Evolutionary conservation across 2,329 filamentous ascomycete species (phyloP).

Genomic region (Atkinsonella texensis): DNA sequence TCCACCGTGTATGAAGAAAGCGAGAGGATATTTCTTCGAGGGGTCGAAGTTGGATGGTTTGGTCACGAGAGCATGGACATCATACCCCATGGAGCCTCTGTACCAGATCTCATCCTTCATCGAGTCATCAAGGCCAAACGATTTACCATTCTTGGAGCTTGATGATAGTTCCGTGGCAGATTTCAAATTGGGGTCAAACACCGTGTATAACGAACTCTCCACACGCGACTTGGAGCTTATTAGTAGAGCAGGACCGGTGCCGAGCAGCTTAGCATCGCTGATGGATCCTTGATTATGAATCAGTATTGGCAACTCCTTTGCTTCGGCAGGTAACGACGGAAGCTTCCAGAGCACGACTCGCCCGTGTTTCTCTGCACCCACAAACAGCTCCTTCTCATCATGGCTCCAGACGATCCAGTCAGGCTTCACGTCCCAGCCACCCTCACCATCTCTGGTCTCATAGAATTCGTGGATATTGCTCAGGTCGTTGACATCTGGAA

Average conservation of each 20-base stretch:
- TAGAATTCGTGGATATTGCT: conserved; percentile 51
- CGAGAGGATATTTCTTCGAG: conserved; percentile 63
- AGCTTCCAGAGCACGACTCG: conserved; percentile 50
- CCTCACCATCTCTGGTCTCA: conserved; percentile 48
- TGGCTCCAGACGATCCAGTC: conserved; percentile 45
- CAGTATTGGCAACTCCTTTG: conserved; percentile 33
- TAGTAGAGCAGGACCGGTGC: conserved; percentile 39
- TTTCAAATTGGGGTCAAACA: conserved; percentile 37
- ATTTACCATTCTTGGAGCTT: conserved; percentile 50
- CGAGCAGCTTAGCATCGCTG: conserved; percentile 38
- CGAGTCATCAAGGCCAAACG: conserved; percentile 50
- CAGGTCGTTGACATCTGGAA: conserved; percentile 47
- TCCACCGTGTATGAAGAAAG: conserved; percentile 72
- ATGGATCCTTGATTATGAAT: conserved; percentile 44
- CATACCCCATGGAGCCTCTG: conserved; percentile 48
- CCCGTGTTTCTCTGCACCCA: conserved; percentile 62
- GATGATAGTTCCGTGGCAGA: conserved; percentile 43
- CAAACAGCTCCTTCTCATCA: conserved; percentile 52
- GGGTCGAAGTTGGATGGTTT: conserved; percentile 56
- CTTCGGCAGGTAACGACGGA: conserved; percentile 39
- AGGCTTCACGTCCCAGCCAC: conserved; percentile 47
- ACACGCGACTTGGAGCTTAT: conserved; percentile 56
- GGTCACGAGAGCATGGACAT: conserved; percentile 57
- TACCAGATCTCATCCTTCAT: conserved; percentile 62
- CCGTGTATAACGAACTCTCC: conserved; percentile 59